phyloP scores from a whole-genome alignment of 371 early-diverging fungal genomes.

The Mortierella sp. region DNA sequence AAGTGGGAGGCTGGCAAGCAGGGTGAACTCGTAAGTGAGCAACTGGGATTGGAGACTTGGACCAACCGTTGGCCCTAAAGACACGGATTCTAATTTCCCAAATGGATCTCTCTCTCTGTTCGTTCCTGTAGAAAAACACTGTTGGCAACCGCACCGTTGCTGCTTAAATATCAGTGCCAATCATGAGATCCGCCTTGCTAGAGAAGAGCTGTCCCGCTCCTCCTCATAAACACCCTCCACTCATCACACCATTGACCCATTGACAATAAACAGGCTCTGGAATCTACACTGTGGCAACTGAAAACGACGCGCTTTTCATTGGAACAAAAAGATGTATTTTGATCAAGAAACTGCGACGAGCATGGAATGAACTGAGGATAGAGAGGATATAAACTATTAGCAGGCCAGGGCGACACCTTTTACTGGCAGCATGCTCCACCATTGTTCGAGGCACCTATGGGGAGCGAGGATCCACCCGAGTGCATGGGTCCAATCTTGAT shows the following conservation, averaged over 20 bases:
- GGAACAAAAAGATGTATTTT: neutral
- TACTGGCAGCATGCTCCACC: slow-evolving; percentile 53
- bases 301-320: neutral
- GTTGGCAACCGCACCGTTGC: slow-evolving; percentile 27
- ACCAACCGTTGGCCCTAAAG: neutral
- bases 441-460: slow-evolving; percentile 43
- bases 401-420: neutral
- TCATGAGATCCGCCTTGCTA: no score
- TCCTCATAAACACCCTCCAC: slow-evolving; percentile 20
- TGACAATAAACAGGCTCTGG: slow-evolving; percentile 4
- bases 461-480: slow-evolving; percentile 53
- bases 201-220: no score
- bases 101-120: neutral
- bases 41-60: neutral
- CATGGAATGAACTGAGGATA: slow-evolving; percentile 7
- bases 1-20: slow-evolving; percentile 88
- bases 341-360: slow-evolving; percentile 8
- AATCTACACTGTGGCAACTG: neutral
- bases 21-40: slow-evolving; percentile 65
- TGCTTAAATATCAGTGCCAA: slow-evolving; percentile 17
- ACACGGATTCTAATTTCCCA: neutral
- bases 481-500: slow-evolving; percentile 64
- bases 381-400: slow-evolving; percentile 11
- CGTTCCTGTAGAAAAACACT: slow-evolving; percentile 42
- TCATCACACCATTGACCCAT: slow-evolving; percentile 1